A percentile compares a stretch with the other conserved stretches of the same genome.
These are phyloP conservation scores for Dillenia turbinata DNA, from an alignment of 164 flowering plant genomes.

Conservation along the genomic window DNA sequence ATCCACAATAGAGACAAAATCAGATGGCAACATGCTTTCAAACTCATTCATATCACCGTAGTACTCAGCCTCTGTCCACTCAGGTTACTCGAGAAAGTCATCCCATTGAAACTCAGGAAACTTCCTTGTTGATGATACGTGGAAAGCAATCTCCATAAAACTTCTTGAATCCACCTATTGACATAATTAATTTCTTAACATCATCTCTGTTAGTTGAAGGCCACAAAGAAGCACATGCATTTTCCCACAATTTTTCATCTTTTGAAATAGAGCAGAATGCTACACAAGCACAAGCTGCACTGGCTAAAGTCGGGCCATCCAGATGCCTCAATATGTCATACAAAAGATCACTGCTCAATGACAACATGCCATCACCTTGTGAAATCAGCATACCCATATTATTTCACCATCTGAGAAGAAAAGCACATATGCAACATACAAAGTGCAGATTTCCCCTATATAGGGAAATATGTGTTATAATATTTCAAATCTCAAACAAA, in stretches of 20 bases:
- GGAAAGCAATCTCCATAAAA: slow-evolving; percentile 92
- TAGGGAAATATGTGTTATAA: too few species aligned
- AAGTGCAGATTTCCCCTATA: too few species aligned
- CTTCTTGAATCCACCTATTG: slow-evolving; percentile 80
- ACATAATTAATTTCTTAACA: slow-evolving; percentile 58
- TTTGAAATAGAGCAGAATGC: slow-evolving; percentile 71
- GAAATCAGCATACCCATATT: slow-evolving; percentile 29
- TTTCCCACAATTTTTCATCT: slow-evolving; percentile 88
- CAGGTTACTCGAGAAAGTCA: slow-evolving; percentile 47
- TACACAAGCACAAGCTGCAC: slow-evolving; percentile 88
- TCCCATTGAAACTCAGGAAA: slow-evolving; percentile 46
- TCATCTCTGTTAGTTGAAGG: slow-evolving; percentile 87
- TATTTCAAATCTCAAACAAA: too few species aligned
- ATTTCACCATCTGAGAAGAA: slow-evolving; percentile 23
- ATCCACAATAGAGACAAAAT: slow-evolving; percentile 83
- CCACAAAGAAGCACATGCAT: slow-evolving; percentile 81
- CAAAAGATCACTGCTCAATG: slow-evolving; percentile 70
- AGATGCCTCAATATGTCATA: slow-evolving; percentile 85
- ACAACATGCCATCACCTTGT: slow-evolving; percentile 39
- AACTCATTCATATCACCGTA: slow-evolving; percentile 65
- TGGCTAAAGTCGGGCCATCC: slow-evolving; percentile 84
- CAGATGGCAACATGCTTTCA: slow-evolving; percentile 60
- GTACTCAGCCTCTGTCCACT: slow-evolving; percentile 80
- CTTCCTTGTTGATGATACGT: slow-evolving; percentile 79
- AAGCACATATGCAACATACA: background rate